Percentiles rank a stretch among this genome's conserved stretches.
phyloP scores from a whole-genome alignment of 148 eudicot species.

The Simmondsia chinensis region DNA sequence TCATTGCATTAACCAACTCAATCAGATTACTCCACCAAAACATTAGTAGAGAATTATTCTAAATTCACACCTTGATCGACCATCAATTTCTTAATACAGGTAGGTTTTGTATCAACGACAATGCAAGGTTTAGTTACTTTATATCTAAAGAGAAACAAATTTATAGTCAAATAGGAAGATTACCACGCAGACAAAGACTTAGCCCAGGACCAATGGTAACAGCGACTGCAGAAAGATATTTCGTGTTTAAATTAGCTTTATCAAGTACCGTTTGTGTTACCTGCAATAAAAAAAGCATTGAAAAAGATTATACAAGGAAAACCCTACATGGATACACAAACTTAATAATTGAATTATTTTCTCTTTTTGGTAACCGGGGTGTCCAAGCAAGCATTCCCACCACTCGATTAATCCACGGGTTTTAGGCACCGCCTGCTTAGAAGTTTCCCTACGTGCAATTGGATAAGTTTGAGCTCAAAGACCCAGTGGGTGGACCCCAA shows the following conservation, averaged over 20 bases:
- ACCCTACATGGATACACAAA: not conserved
- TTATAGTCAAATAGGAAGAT: not conserved
- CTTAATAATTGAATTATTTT: not conserved
- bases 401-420: no score
- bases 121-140: not conserved
- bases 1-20: no score
- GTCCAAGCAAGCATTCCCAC: no score
- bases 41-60: no score
- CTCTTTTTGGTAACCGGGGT: not conserved
- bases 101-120: no score
- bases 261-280: conserved; percentile 92
- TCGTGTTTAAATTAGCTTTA: conserved; percentile 62
- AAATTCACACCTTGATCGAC: no score
- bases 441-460: no score
- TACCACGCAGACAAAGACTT: conserved; percentile 95
- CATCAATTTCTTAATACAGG: no score
- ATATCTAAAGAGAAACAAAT: not conserved
- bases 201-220: conserved; percentile 99
- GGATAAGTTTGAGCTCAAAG: no score
- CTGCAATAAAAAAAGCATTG: conserved; percentile 22
- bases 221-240: conserved; percentile 90
- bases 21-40: no score
- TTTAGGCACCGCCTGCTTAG: no score
- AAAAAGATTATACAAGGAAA: not conserved
- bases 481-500: no score